Evolutionary conservation across 192 early-diverging fungal genomes (phyloP).

Genomic region (Coemansia sp.): DNA sequence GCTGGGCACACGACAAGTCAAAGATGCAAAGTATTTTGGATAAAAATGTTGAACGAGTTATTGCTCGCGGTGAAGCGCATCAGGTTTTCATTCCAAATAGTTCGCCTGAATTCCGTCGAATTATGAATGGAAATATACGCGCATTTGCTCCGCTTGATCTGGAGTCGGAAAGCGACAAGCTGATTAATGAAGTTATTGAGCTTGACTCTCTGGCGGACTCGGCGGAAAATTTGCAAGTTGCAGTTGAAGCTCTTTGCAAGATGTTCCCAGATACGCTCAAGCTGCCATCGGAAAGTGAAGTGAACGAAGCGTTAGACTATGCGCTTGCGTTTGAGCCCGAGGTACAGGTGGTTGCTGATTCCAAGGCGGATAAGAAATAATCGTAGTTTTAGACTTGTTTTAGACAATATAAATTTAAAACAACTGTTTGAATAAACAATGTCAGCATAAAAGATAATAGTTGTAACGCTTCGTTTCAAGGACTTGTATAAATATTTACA

Average conservation of each 20-base stretch:
- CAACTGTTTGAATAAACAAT: no score
- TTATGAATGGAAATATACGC: slow-evolving; percentile 61
- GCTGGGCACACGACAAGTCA: slow-evolving; percentile 69
- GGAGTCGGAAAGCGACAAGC: slow-evolving; percentile 50
- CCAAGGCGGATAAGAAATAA: not conserved
- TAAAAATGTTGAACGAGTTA: slow-evolving; percentile 59
- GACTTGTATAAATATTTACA: no score
- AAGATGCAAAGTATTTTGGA: slow-evolving; percentile 52
- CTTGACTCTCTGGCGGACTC: slow-evolving; percentile 58
- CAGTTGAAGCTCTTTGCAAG: slow-evolving; percentile 51
- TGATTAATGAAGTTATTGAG: slow-evolving; percentile 62
- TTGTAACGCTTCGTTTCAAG: no score
- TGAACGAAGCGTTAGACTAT: slow-evolving; percentile 56
- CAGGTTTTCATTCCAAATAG: slow-evolving; percentile 72
- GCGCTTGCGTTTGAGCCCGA: slow-evolving; percentile 52
- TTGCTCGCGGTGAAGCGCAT: slow-evolving; percentile 73
- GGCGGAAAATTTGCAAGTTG: slow-evolving; percentile 46
- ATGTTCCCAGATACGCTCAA: slow-evolving; percentile 40
- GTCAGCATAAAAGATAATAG: no score
- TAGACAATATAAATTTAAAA: no score
- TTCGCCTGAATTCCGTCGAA: slow-evolving; percentile 56
- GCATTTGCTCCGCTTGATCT: slow-evolving; percentile 59
- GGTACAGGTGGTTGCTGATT: slow-evolving; percentile 31
- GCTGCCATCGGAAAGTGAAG: slow-evolving; percentile 48
- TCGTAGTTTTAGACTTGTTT: no score